Conservation (phyloP, 2,329 filamentous ascomycete species). For the Periconia digitata region DNA sequence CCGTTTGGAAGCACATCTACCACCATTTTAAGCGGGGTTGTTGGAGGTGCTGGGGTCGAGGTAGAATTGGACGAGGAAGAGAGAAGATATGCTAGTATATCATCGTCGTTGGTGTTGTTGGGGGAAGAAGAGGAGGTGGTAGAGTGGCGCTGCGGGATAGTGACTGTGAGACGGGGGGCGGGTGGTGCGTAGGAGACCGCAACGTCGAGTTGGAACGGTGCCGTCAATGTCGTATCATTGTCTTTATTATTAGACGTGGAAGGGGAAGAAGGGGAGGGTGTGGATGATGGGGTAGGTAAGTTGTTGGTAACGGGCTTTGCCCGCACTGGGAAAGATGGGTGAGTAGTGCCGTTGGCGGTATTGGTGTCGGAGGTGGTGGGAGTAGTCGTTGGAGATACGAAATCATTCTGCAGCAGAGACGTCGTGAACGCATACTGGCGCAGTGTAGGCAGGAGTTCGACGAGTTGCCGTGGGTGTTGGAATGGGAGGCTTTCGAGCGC, state of each 20-base stretch:
- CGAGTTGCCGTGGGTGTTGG: slow-evolving; percentile 73
- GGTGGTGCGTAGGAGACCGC: slow-evolving; percentile 35
- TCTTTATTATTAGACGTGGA: too few species aligned
- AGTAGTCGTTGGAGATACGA: slow-evolving; percentile 37
- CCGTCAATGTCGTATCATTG: background rate
- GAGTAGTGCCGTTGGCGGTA: background rate
- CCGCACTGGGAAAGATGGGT: too few species aligned
- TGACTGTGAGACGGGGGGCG: slow-evolving; percentile 31
- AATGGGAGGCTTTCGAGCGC: slow-evolving; percentile 71
- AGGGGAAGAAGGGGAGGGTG: too few species aligned
- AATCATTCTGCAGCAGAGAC: slow-evolving; percentile 64
- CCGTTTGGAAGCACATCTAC: too few species aligned
- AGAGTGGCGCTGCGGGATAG: slow-evolving; percentile 32
- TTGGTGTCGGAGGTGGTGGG: slow-evolving; percentile 20
- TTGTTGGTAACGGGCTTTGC: too few species aligned
- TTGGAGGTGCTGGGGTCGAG: background rate
- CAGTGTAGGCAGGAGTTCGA: slow-evolving; percentile 69
- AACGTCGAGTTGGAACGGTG: slow-evolving; percentile 29
- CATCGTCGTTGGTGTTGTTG: slow-evolving; percentile 13
- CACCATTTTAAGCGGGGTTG: background rate
- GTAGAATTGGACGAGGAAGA: background rate
- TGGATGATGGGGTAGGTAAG: too few species aligned
- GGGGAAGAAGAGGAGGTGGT: slow-evolving; percentile 16
- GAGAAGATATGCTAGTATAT: slow-evolving; percentile 10
- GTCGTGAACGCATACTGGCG: slow-evolving; percentile 75